Conservation (phyloP, 495 filamentous ascomycete species). For the Staphylotrichum longicolle region DNA sequence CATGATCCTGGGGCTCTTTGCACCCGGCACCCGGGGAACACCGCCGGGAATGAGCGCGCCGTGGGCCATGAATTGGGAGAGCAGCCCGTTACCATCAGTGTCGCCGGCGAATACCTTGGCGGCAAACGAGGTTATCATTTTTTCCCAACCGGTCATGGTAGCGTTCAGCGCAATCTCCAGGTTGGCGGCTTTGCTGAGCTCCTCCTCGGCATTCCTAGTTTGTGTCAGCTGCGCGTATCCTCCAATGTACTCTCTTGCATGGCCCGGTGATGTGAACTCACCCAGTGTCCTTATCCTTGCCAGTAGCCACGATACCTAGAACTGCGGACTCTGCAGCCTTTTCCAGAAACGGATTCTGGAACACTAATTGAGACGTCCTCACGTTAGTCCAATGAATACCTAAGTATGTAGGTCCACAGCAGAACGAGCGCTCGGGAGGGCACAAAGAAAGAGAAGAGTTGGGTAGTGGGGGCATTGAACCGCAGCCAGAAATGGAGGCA, state of each 20-base stretch:
- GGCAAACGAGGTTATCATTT: not conserved
- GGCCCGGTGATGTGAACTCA: not conserved
- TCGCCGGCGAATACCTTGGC: not conserved
- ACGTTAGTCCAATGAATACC: not conserved
- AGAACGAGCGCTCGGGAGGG: not conserved
- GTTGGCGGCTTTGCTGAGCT: not conserved
- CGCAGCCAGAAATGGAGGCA: not conserved
- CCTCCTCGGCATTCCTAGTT: not conserved
- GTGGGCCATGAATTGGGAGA: not conserved
- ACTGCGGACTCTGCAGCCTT: not conserved
- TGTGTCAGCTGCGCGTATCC: no score
- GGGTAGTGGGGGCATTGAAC: not conserved
- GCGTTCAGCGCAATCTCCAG: not conserved
- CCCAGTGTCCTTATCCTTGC: not conserved
- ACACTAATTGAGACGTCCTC: not conserved
- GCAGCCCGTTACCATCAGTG: not conserved
- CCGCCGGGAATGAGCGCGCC: conserved; percentile 4
- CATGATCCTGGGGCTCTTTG: not conserved
- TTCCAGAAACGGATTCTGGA: not conserved
- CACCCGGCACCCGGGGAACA: not conserved
- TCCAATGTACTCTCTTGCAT: no score
- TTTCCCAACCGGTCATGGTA: not conserved
- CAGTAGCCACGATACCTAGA: not conserved
- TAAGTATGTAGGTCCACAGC: not conserved
- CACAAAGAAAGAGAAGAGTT: not conserved